A percentile compares a stretch with the other conserved stretches of the same genome.
Conservation (phyloP, 305 asterid species). For the Striga hermonthica region DNA sequence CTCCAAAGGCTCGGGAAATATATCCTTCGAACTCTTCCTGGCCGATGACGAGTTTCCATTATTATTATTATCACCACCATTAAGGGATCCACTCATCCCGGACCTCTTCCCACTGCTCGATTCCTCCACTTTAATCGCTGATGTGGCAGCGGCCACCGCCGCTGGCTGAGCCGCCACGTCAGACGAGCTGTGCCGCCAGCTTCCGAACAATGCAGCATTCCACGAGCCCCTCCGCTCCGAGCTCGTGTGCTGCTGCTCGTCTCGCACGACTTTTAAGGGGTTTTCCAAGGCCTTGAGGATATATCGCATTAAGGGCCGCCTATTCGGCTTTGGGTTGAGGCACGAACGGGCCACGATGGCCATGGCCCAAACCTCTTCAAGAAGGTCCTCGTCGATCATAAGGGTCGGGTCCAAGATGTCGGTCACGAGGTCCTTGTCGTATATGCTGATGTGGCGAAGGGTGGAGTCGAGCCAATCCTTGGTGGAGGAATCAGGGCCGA, state of each 20-base stretch:
- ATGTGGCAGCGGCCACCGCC: slow-evolving; percentile 31
- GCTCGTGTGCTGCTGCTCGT: slow-evolving; percentile 60
- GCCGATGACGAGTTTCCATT: slow-evolving; percentile 51
- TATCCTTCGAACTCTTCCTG: slow-evolving; percentile 56
- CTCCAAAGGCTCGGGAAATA: slow-evolving; percentile 60
- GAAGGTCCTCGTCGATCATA: slow-evolving; percentile 76
- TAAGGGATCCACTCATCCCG: no score
- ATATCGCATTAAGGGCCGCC: slow-evolving; percentile 83
- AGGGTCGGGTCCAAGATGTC: slow-evolving; percentile 79
- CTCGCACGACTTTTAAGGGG: slow-evolving; percentile 84
- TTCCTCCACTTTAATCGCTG: slow-evolving; percentile 42
- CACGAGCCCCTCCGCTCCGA: slow-evolving; percentile 81
- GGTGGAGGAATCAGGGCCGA: slow-evolving; percentile 55
- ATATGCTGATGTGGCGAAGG: slow-evolving; percentile 64
- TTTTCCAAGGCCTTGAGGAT: slow-evolving; percentile 86
- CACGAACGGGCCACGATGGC: slow-evolving; percentile 85
- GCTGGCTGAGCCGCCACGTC: slow-evolving; percentile 40
- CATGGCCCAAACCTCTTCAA: slow-evolving; percentile 98
- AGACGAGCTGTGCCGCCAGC: slow-evolving; percentile 82
- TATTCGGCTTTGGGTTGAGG: slow-evolving; percentile 75
- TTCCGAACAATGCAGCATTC: slow-evolving; percentile 73
- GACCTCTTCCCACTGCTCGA: slow-evolving; percentile 56
- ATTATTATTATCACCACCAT: no score
- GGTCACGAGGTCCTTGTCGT: slow-evolving; percentile 83
- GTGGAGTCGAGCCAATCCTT: slow-evolving; percentile 73